phyloP scores from a whole-genome alignment of 495 filamentous ascomycete species.

The Alectoria sarmentosa region DNA sequence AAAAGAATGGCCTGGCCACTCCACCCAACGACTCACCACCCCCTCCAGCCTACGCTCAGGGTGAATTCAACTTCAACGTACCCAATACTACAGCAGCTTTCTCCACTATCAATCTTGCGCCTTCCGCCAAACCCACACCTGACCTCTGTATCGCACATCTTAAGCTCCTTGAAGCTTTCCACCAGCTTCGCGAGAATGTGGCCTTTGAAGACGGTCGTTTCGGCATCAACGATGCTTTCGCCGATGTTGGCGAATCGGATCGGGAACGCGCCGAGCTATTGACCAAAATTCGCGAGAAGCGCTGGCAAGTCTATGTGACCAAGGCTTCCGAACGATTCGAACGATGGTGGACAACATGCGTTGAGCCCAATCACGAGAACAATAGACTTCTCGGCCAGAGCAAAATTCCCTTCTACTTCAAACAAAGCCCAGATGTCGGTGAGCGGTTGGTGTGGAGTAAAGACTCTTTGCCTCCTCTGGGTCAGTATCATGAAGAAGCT shows the following conservation, averaged over 20 bases:
- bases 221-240: constrained; percentile 46
- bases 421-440: constrained; percentile 1
- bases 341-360: constrained; percentile 53
- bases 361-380: constrained; percentile 15
- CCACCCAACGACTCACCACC: background rate
- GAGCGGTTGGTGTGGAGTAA: constrained; percentile 7
- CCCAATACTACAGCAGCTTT: constrained; percentile 23
- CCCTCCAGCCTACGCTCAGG: background rate
- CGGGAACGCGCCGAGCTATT: constrained; percentile 25
- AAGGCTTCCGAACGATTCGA: constrained; percentile 69
- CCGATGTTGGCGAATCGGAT: constrained; percentile 12
- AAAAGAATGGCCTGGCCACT: background rate
- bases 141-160: constrained; percentile 65
- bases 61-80: background rate
- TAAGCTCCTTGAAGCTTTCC: constrained; percentile 65
- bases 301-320: constrained; percentile 71
- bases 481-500: constrained; percentile 2
- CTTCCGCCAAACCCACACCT: constrained; percentile 23
- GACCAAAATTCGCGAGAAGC: constrained; percentile 57
- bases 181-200: constrained; percentile 58
- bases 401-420: background rate
- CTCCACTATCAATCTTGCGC: constrained; percentile 20
- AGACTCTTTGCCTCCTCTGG: constrained; percentile 26
- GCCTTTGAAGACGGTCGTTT: constrained; percentile 58
- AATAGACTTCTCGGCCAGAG: background rate